Conservation (phyloP, 805 yeast genomes). For the Blastobotrys parvus region DNA sequence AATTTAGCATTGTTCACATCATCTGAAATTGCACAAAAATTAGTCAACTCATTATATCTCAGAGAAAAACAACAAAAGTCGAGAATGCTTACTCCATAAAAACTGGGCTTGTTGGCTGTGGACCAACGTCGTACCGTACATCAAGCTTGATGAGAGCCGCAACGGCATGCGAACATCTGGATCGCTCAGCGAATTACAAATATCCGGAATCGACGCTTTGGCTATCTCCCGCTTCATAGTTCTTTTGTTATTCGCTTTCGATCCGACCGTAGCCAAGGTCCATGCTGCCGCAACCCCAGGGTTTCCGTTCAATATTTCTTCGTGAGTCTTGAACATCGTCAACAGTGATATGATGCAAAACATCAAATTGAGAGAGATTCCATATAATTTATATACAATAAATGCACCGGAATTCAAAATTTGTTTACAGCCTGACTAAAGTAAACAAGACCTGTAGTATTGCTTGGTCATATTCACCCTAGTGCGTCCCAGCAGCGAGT, state of each 20-base stretch:
- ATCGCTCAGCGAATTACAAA: constrained; percentile 30
- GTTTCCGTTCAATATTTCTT: not conserved
- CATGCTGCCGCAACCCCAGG: constrained; percentile 8
- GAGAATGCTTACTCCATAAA: constrained; percentile 1
- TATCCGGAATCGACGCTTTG: constrained; percentile 34
- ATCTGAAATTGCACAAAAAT: no score
- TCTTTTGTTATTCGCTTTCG: not conserved
- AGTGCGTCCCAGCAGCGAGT: no score
- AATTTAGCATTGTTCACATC: not conserved
- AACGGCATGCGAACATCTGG: constrained; percentile 20
- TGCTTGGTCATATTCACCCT: not conserved
- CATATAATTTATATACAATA: no score
- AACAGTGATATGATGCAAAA: no score
- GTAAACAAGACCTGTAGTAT: not conserved
- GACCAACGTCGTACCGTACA: constrained; percentile 42
- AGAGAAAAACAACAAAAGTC: no score
- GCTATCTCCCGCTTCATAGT: constrained; percentile 23
- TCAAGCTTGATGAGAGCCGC: constrained; percentile 35
- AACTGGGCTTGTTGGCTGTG: constrained; percentile 19
- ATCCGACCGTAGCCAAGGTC: constrained; percentile 12
- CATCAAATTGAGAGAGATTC: no score
- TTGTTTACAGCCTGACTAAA: not conserved
- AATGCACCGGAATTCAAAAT: constrained; percentile 7
- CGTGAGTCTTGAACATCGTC: no score
- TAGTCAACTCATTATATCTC: no score